Evolutionary conservation across 768 basidiomycete genomes (phyloP).

Genomic region (Gloeophyllum trabeum): DNA sequence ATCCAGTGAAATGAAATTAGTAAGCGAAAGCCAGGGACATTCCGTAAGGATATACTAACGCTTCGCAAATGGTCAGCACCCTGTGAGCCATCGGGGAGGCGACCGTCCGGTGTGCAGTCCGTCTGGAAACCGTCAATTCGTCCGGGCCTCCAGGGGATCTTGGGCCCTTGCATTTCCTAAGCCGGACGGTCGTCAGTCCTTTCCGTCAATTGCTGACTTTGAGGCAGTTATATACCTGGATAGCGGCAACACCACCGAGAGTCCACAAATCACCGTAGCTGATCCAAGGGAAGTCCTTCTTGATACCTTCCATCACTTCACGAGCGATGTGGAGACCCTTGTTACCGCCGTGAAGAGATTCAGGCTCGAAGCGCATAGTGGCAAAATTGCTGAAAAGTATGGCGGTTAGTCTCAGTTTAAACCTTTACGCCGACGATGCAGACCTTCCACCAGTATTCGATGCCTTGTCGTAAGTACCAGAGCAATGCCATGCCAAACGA

Average conservation of each 20-base stretch:
- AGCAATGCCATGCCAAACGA: conserved; percentile 90
- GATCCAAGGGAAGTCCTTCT: conserved; percentile 87
- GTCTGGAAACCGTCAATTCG: conserved; percentile 76
- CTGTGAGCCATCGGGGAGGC: conserved; percentile 80
- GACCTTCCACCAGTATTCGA: conserved; percentile 73
- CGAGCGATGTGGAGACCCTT: conserved; percentile 77
- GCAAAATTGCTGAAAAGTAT: conserved; percentile 71
- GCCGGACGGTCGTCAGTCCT: no score
- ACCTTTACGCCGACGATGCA: conserved; percentile 6
- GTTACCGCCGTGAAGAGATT: conserved; percentile 77
- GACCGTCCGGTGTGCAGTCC: conserved; percentile 76
- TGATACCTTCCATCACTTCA: conserved; percentile 73
- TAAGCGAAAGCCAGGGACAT: neutral
- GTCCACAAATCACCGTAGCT: conserved; percentile 97
- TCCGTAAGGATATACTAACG: conserved; percentile 29
- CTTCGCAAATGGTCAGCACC: conserved; percentile 79
- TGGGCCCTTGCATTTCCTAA: conserved; percentile 86
- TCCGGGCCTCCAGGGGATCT: conserved; percentile 89
- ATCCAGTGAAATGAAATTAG: no score
- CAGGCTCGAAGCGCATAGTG: conserved; percentile 95
- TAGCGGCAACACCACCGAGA: conserved; percentile 82
- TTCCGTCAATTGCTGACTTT: no score
- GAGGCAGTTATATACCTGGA: conserved; percentile 37
- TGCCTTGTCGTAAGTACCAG: conserved; percentile 85
- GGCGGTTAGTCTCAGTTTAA: conserved; percentile 4